These are phyloP conservation scores for Polygonum aviculare DNA, from an alignment of 148 eudicot species.

Conservation along the genomic window DNA sequence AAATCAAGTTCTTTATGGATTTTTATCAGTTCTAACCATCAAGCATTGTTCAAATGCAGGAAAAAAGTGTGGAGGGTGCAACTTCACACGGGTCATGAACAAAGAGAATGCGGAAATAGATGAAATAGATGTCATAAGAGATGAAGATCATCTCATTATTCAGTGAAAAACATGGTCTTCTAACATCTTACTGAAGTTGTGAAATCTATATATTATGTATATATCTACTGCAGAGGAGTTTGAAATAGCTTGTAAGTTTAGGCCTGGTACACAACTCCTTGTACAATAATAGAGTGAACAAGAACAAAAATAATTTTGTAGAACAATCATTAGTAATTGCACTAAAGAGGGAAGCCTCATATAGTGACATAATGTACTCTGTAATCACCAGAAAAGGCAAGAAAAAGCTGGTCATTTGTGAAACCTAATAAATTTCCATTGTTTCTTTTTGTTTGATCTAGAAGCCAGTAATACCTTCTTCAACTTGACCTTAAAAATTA, in stretches of 20 bases:
- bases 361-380: too few relatives aligned
- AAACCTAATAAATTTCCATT: too few relatives aligned
- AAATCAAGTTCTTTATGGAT: background rate
- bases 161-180: slow-evolving; percentile 9
- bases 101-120: slow-evolving; percentile 72
- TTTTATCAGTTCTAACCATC: background rate
- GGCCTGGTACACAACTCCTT: background rate
- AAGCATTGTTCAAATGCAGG: slow-evolving; percentile 44
- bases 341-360: too few relatives aligned
- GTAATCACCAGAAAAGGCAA: too few relatives aligned
- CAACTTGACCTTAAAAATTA: too few relatives aligned
- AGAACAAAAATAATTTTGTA: background rate
- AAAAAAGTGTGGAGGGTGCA: slow-evolving; percentile 46
- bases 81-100: slow-evolving; percentile 36
- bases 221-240: background rate
- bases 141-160: slow-evolving; percentile 72
- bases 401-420: too few relatives aligned
- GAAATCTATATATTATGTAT: background rate
- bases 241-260: slow-evolving; percentile 1
- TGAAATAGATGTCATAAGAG: slow-evolving; percentile 57
- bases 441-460: too few relatives aligned
- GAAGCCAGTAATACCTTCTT: too few relatives aligned
- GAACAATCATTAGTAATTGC: background rate
- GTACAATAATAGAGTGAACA: background rate
- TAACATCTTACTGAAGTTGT: background rate